A percentile compares a stretch with the other conserved stretches of the same genome.
Evolutionary conservation across 129 eudicot species (phyloP).

Genomic region (Apium graveolens): DNA sequence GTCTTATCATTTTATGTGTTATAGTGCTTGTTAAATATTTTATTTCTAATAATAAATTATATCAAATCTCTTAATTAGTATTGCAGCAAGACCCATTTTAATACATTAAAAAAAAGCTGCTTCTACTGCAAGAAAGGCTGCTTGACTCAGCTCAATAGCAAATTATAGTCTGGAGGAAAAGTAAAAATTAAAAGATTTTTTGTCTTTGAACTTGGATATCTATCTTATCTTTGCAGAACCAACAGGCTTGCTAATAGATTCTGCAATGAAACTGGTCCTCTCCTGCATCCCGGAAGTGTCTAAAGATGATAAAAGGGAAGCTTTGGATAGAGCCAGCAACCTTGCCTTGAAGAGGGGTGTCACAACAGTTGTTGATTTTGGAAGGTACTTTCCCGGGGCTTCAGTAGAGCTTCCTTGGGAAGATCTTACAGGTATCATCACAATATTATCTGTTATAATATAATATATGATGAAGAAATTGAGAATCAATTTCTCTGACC

Average conservation of each 20-base stretch:
- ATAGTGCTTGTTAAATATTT: neutral
- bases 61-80: neutral
- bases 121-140: neutral
- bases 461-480: neutral
- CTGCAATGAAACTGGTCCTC: constrained; percentile 68
- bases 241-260: constrained; percentile 86
- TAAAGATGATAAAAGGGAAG: constrained; percentile 75
- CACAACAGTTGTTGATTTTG: constrained; percentile 90
- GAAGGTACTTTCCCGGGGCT: constrained; percentile 86
- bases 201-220: constrained; percentile 8
- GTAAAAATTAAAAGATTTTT: constrained; percentile 12
- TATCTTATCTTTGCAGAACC: constrained; percentile 52
- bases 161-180: neutral
- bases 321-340: constrained; percentile 65
- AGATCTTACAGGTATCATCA: constrained; percentile 70
- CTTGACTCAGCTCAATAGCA: neutral
- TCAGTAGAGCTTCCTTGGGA: constrained; percentile 70
- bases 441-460: neutral
- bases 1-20: neutral
- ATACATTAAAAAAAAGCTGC: neutral
- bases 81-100: neutral
- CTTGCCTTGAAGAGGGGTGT: constrained; percentile 80
- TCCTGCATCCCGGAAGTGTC: constrained; percentile 70
- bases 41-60: neutral
- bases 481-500: no score